These are phyloP conservation scores for Ustilago shanxiensis DNA, from an alignment of 1,284 basidiomycete species.

Conservation along the genomic window DNA sequence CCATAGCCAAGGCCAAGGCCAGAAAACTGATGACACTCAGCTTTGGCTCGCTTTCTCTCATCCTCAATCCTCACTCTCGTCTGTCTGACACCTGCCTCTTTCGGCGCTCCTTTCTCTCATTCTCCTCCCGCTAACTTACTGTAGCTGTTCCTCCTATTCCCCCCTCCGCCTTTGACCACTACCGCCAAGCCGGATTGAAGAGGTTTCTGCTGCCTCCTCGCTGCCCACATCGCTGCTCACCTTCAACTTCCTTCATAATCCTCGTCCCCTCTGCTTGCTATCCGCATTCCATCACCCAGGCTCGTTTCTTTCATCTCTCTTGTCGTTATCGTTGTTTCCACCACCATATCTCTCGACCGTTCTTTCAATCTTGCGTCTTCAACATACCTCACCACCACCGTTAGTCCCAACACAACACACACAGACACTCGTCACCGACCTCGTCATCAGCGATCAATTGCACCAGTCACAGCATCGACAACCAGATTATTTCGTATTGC, in stretches of 20 bases:
- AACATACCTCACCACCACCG: neutral
- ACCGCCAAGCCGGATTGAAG: conserved; percentile 23
- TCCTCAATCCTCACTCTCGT: conserved; percentile 4
- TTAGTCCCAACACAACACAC: neutral
- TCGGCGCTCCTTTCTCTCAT: conserved; percentile 7
- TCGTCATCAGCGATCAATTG: neutral
- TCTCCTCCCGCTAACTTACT: neutral
- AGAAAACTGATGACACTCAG: neutral
- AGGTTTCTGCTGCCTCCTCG: neutral
- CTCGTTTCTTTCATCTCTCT: conserved; percentile 11
- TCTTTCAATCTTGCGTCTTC: conserved; percentile 2
- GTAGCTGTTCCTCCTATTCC: neutral
- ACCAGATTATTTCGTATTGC: conserved; percentile 3
- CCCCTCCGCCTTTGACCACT: conserved; percentile 1
- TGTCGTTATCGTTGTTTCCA: conserved; percentile 12
- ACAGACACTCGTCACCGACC: too few relatives aligned
- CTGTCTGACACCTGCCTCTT: conserved; percentile 15
- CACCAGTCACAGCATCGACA: neutral
- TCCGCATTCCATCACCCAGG: conserved; percentile 16
- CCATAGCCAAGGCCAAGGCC: neutral
- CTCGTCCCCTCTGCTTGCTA: conserved; percentile 9
- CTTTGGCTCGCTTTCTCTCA: neutral
- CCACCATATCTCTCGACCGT: conserved; percentile 7
- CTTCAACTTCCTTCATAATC: conserved; percentile 29
- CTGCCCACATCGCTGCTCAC: conserved; percentile 7